Conservation (phyloP, 805 yeast genomes). For the Pichia pseudocactophila region DNA sequence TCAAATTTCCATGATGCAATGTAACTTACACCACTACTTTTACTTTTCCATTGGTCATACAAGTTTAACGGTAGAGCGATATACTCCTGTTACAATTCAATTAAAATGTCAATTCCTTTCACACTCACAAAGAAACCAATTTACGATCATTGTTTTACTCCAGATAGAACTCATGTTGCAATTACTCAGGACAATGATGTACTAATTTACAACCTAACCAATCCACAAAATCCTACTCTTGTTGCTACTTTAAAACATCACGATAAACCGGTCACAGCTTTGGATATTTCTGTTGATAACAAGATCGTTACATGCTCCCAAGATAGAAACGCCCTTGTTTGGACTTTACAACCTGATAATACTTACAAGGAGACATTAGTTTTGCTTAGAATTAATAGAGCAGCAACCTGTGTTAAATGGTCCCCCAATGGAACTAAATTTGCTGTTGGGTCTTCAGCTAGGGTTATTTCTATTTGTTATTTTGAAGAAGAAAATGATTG, state of each 20-base stretch:
- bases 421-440: constrained; percentile 91
- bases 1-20: no score
- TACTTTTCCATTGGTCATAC: no score
- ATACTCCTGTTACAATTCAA: constrained; percentile 24
- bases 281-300: constrained; percentile 83
- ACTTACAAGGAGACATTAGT: constrained; percentile 81
- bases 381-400: constrained; percentile 82
- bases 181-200: constrained; percentile 72
- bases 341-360: constrained; percentile 67
- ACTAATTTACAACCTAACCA: constrained; percentile 57
- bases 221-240: constrained; percentile 46
- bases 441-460: constrained; percentile 94
- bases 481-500: constrained; percentile 94
- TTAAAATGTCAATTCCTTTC: constrained; percentile 34
- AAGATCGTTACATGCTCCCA: constrained; percentile 94
- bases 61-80: constrained; percentile 29
- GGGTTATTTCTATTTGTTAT: constrained; percentile 91
- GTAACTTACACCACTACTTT: no score
- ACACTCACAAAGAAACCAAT: constrained; percentile 78
- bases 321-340: constrained; percentile 94
- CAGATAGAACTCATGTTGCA: constrained; percentile 58
- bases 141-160: constrained; percentile 83
- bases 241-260: constrained; percentile 69
- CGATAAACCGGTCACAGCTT: constrained; percentile 90
- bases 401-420: constrained; percentile 94